Base-by-base conservation (phyloP, 306 rosid genomes). In the Sophora flavescens region DNA sequence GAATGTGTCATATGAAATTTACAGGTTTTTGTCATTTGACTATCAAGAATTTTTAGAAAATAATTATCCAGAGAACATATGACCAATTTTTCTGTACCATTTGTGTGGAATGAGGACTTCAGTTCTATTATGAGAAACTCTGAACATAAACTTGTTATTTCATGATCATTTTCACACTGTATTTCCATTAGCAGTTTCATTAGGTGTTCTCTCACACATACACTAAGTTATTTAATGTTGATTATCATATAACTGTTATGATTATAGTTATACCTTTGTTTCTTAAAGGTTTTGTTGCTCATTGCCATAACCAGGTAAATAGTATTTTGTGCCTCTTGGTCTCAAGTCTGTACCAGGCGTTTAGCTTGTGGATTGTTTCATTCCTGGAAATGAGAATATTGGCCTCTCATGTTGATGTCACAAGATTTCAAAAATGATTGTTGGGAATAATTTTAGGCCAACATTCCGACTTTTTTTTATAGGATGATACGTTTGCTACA, bases 31-130 rank as follows among this genome's bases (percentile, higher is more conserved):
- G 76, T 63, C 63, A 60, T 58, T 72, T 86, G 35, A 54, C 39
- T 6, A 54, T 41, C 68, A 52, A n/a, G 63, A 54, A 8, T 17
- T 81, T 63, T 86, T 12, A n/a, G n/a, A 32, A 33, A 77, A 77
- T 56, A 68, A 68, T 60, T 50, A 50, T 75, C 36, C 51, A 9
- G 30, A 39, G 85, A 45, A 45, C 51, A 76, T 60, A 53, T 56
- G 66, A 73, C 26, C 66, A 22, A 60, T 75, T 62, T 48, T 81
- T 79, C 54, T 83, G 84, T 83, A 76, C 63, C 74, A 72, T 38
- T 84, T 66, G 30, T 58, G 85, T 74, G 68, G 80, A 80, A 76
- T 84, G 74, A 73, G 48, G 68, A 45, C 60, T 33, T 83, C n/a
- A 61, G 60, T 70, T 18, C 41, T 66, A 68, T 80, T 50, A 54